These are phyloP conservation scores for Lyophyllum semitale DNA, from an alignment of 768 basidiomycete species.

Conservation along the genomic window DNA sequence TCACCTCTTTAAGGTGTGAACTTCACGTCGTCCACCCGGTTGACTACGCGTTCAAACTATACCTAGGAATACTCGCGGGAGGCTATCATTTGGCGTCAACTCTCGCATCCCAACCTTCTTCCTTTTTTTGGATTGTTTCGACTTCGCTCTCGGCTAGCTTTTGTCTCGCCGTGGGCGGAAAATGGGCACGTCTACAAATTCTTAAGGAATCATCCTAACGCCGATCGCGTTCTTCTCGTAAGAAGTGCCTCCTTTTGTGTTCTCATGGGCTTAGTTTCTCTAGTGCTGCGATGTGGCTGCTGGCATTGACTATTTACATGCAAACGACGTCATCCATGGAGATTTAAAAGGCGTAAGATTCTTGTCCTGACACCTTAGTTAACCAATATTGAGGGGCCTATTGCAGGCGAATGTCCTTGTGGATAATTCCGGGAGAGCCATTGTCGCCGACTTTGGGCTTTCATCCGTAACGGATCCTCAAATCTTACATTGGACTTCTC, in stretches of 20 bases:
- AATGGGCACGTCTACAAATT: slow-evolving; percentile 31
- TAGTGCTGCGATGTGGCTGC: slow-evolving; percentile 20
- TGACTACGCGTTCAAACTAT: neutral
- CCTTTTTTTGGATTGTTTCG: slow-evolving; percentile 13
- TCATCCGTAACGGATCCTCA: slow-evolving; percentile 22
- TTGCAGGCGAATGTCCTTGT: slow-evolving; percentile 25
- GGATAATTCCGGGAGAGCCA: slow-evolving; percentile 20
- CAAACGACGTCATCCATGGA: slow-evolving; percentile 26
- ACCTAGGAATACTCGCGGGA: neutral
- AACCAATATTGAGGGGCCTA: neutral
- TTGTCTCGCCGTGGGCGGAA: slow-evolving; percentile 39
- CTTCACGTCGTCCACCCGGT: neutral
- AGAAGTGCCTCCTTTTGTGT: neutral
- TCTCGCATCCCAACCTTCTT: slow-evolving; percentile 1
- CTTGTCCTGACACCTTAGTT: neutral
- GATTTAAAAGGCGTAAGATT: slow-evolving; percentile 28
- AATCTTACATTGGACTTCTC: slow-evolving; percentile 17
- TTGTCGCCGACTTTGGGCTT: slow-evolving; percentile 29
- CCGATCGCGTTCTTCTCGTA: slow-evolving; percentile 7
- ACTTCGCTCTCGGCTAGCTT: slow-evolving; percentile 24
- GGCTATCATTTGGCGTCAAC: neutral
- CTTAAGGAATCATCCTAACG: slow-evolving; percentile 15
- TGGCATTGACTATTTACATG: slow-evolving; percentile 28
- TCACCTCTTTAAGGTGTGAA: neutral
- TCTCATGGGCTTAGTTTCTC: neutral